Conservation (phyloP, 2,329 filamentous ascomycete species). For the Diplodia intermedia region DNA sequence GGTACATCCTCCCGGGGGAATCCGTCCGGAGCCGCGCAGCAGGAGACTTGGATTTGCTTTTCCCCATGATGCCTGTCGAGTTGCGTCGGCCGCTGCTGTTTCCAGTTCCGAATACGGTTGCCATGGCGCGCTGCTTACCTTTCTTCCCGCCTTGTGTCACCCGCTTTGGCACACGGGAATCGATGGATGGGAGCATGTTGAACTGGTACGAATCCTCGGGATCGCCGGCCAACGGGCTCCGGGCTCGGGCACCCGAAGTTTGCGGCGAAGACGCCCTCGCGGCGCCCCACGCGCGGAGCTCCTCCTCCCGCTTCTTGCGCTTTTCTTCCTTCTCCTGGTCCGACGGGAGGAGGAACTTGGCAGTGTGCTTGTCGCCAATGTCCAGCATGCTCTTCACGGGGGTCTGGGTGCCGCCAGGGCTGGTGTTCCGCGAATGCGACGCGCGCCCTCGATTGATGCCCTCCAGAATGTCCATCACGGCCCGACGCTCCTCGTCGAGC, state of each 20-base stretch:
- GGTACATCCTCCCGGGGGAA: conserved; percentile 54
- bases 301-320: conserved; percentile 18
- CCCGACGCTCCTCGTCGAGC: conserved; percentile 77
- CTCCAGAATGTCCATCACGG: conserved; percentile 74
- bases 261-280: conserved; percentile 38
- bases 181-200: conserved; percentile 55
- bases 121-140: conserved; percentile 52
- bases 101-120: conserved; percentile 43
- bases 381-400: conserved; percentile 70
- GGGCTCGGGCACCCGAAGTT: conserved; percentile 45
- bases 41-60: conserved; percentile 51
- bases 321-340: conserved; percentile 31
- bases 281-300: conserved; percentile 49
- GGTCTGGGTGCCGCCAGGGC: conserved; percentile 60
- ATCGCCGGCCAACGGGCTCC: conserved; percentile 38
- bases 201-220: conserved; percentile 54
- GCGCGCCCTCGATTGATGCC: conserved; percentile 42
- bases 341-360: conserved; percentile 32
- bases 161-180: conserved; percentile 51
- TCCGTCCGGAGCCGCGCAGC: conserved; percentile 43
- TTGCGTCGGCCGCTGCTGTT: conserved; percentile 34
- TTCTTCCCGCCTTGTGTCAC: conserved; percentile 53
- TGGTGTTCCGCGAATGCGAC: conserved; percentile 57
- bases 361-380: conserved; percentile 37
- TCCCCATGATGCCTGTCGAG: conserved; percentile 41